A percentile compares a stretch with the other conserved stretches of the same genome.
These are phyloP conservation scores for Phycomyces blakesleeanus DNA, from an alignment of 192 early-diverging fungal species.

Conservation along the genomic window DNA sequence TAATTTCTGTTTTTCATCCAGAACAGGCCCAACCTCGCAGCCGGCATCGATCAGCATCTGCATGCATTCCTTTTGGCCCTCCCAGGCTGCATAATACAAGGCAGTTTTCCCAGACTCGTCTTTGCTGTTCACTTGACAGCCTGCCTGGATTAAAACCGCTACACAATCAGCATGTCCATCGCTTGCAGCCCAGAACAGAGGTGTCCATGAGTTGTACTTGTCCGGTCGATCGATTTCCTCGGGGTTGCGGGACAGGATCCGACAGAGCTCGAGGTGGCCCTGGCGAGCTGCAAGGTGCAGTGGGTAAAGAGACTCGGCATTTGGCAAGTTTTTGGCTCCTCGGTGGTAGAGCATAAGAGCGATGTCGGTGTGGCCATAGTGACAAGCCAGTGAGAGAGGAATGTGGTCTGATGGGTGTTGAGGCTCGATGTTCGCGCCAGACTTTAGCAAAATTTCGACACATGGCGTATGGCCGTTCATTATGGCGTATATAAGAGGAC, in stretches of 20 bases:
- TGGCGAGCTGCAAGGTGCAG: conserved; percentile 85
- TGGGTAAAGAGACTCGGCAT: conserved; percentile 81
- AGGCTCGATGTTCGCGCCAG: conserved; percentile 62
- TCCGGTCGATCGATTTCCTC: conserved; percentile 78
- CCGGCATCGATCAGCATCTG: conserved; percentile 70
- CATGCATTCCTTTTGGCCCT: conserved; percentile 83
- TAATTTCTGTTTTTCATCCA: conserved; percentile 10
- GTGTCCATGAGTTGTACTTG: conserved; percentile 93
- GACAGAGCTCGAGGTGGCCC: conserved; percentile 70
- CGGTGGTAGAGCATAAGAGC: conserved; percentile 72
- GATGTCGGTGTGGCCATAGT: conserved; percentile 87
- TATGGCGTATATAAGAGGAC: conserved; percentile 84
- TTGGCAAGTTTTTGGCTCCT: conserved; percentile 70
- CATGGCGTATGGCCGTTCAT: conserved; percentile 76
- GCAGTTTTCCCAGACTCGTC: conserved; percentile 86
- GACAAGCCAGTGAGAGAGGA: conserved; percentile 86
- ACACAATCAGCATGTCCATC: conserved; percentile 87
- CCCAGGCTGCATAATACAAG: conserved; percentile 87
- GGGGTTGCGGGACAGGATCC: conserved; percentile 68
- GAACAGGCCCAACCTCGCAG: conserved; percentile 26
- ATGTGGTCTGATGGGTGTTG: conserved; percentile 54
- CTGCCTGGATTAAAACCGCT: conserved; percentile 72
- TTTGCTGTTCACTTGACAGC: conserved; percentile 63
- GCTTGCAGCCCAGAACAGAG: conserved; percentile 91
- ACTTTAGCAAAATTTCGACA: conserved; percentile 69